A percentile compares a stretch with the other conserved stretches of the same genome.
These are phyloP conservation scores for Sporothrix sp. DNA, from an alignment of 2,329 filamentous ascomycete genomes.

Conservation along the genomic window DNA sequence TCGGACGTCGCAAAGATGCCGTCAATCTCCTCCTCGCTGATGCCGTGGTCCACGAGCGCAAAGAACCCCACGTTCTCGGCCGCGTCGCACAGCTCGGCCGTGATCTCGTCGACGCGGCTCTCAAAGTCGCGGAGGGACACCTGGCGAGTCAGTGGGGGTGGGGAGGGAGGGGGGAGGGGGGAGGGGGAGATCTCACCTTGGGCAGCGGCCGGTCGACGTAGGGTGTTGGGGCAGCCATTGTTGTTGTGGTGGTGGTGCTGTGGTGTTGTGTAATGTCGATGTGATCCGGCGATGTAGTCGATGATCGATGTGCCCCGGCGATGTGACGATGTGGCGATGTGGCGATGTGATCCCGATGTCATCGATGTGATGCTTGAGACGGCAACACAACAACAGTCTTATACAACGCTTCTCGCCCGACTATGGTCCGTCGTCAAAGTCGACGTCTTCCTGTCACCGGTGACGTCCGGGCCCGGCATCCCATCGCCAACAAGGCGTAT, in stretches of 20 bases:
- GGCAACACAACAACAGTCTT: background rate
- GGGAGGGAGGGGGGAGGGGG: background rate
- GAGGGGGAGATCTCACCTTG: constrained; percentile 6
- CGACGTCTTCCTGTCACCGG: background rate
- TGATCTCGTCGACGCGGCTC: constrained; percentile 44
- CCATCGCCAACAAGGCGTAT: background rate
- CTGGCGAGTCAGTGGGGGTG: constrained; percentile 15
- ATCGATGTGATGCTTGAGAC: background rate
- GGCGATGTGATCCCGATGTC: background rate
- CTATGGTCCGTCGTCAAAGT: background rate
- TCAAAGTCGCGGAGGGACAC: constrained; percentile 47
- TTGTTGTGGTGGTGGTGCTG: background rate
- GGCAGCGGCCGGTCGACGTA: constrained; percentile 16
- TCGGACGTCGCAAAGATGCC: constrained; percentile 27
- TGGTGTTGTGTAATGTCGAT: background rate
- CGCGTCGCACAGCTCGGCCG: constrained; percentile 39
- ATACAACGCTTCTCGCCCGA: background rate
- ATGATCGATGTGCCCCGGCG: no score
- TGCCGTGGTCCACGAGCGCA: constrained; percentile 40
- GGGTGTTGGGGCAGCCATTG: constrained; percentile 15
- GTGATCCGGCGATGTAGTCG: no score
- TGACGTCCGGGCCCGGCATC: constrained; percentile 4
- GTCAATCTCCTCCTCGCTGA: constrained; percentile 35
- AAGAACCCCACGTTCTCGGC: constrained; percentile 53
- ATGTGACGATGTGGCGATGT: no score